Conservation (phyloP, 768 basidiomycete genomes). For the Lentinula raphanica region DNA sequence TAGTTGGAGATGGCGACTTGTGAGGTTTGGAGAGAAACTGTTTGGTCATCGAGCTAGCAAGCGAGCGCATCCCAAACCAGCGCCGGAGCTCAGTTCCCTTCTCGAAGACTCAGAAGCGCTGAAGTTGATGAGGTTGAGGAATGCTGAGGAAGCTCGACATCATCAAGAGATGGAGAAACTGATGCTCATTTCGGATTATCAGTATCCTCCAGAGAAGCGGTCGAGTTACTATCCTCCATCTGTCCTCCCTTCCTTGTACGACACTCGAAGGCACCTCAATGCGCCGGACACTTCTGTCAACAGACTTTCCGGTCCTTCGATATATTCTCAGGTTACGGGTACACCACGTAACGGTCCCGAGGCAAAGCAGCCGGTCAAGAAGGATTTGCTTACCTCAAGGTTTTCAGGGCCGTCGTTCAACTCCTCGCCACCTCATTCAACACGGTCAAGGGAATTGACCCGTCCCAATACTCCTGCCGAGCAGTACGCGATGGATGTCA, state of each 20-base stretch:
- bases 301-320: constrained; percentile 41
- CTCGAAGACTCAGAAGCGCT: constrained; percentile 37
- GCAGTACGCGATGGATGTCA: constrained; percentile 43
- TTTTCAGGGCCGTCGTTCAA: constrained; percentile 7
- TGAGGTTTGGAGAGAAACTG: constrained; percentile 51
- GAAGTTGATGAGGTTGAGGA: constrained; percentile 44
- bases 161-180: constrained; percentile 48
- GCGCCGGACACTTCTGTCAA: constrained; percentile 19
- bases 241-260: constrained; percentile 33
- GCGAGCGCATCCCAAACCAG: constrained; percentile 8
- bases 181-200: constrained; percentile 40
- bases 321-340: constrained; percentile 71
- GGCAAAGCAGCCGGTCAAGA: constrained; percentile 67
- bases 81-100: neutral
- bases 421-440: neutral
- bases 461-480: constrained; percentile 51
- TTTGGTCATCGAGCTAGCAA: constrained; percentile 42
- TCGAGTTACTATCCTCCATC: constrained; percentile 38
- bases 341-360: constrained; percentile 55
- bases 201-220: constrained; percentile 35
- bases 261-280: constrained; percentile 17
- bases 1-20: constrained; percentile 53
- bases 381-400: constrained; percentile 18
- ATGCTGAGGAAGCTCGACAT: constrained; percentile 46
- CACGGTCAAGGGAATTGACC: constrained; percentile 15